Base-by-base conservation (phyloP, 768 basidiomycete genomes). In the Ephemerocybe angulata region DNA sequence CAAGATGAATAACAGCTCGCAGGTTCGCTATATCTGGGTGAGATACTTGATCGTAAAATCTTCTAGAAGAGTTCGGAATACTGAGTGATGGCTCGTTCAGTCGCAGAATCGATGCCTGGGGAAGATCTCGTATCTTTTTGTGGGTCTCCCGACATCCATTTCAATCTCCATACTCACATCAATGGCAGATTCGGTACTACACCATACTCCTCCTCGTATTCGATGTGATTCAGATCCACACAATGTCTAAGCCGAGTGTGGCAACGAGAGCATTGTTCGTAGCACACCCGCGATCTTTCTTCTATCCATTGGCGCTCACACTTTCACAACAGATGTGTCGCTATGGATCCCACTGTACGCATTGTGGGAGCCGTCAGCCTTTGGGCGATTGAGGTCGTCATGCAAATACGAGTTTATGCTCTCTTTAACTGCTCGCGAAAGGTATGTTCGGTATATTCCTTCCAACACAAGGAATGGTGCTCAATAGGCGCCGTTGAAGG, bases 351-450 rank as follows among this genome's bases (percentile, higher is more conserved):
- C 3, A 68, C 72, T 10, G 76, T 69, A 25, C 71, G 76, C 4
- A 61, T 77, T 13, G 69, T 70, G 3, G 77, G 79, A 6, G 77
- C 73, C 1, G 66, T 79, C 29, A 72, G 71, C 38, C 62, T 80
- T 7, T 79, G 79, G 78, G 70, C 75, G 28, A 68, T 80, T 17
- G 76, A 80, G 60, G 74, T 79, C n/a, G 64, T 79, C 53, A 76
- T 80, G 74, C 76, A 77, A 60, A 56, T 79, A n/a, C 66, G 77
- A 11, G 66, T 79, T 24, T 78, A 77, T 56, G 75, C 75, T 0
- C 54, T 80, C 11, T 80, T 66, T 51, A 59, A 63, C 25, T 71
- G 72, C 41, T 77, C 74, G 1, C 72, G 68, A 56, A 71, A 64
- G 58, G 77, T 31, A n/a, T n/a, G n/a, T n/a, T n/a, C 10, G 21